Evolutionary conservation across 495 filamentous ascomycete genomes (phyloP).

Genomic region (Neurospora sublineolata): DNA sequence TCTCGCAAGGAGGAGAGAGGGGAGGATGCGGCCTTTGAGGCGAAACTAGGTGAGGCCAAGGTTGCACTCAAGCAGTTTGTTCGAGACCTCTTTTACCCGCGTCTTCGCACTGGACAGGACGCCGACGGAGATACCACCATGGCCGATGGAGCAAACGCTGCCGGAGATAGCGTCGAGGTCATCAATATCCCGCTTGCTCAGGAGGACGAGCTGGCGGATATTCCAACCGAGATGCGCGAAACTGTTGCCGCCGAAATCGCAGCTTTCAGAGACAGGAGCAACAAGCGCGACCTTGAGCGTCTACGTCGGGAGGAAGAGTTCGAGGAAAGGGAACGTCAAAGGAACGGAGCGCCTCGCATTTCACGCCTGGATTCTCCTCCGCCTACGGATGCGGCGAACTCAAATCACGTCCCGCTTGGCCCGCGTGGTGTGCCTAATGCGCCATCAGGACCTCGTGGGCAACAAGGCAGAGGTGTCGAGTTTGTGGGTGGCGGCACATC

Average conservation of each 20-base stretch:
- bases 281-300: constrained; percentile 76
- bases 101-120: constrained; percentile 38
- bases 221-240: constrained; percentile 93
- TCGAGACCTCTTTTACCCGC: constrained; percentile 60
- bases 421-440: constrained; percentile 68
- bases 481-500: constrained; percentile 74
- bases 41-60: constrained; percentile 57
- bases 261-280: constrained; percentile 85
- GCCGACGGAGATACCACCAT: constrained; percentile 56
- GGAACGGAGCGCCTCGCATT: constrained; percentile 50
- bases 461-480: constrained; percentile 41
- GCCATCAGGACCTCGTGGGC: constrained; percentile 66
- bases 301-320: constrained; percentile 81
- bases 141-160: constrained; percentile 48
- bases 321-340: constrained; percentile 71
- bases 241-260: constrained; percentile 90
- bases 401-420: constrained; percentile 59
- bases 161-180: constrained; percentile 60
- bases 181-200: constrained; percentile 81
- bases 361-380: constrained; percentile 62
- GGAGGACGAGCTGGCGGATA: constrained; percentile 92
- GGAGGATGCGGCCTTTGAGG: constrained; percentile 55
- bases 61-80: constrained; percentile 51
- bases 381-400: constrained; percentile 55
- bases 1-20: constrained; percentile 56